These are phyloP conservation scores for Bothriochloa decipiens DNA, from an alignment of 176 grass and related monocot species.

Conservation along the genomic window DNA sequence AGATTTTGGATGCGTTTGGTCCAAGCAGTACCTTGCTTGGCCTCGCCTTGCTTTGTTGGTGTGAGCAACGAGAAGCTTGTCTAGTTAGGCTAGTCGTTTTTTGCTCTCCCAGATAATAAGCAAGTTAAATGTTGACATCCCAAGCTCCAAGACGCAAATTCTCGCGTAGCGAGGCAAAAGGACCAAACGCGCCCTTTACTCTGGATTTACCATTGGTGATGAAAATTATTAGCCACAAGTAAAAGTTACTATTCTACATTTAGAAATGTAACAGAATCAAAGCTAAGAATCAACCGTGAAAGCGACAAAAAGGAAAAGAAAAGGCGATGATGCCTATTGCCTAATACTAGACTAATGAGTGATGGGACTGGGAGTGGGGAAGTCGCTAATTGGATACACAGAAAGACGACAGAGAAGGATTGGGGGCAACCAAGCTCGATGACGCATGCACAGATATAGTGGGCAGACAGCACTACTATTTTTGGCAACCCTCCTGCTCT, in stretches of 20 bases:
- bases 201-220: too few relatives aligned
- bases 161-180: too few relatives aligned
- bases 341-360: neutral
- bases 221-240: neutral
- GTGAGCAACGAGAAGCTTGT: too few relatives aligned
- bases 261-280: neutral
- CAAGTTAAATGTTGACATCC: too few relatives aligned
- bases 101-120: too few relatives aligned
- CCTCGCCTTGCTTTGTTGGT: too few relatives aligned
- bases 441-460: neutral
- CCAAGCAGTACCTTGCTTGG: too few relatives aligned
- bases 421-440: neutral
- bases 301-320: neutral
- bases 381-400: neutral
- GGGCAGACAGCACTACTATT: conserved; percentile 18
- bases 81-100: too few relatives aligned
- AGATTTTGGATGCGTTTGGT: too few relatives aligned
- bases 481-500: neutral
- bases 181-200: too few relatives aligned
- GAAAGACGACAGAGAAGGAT: neutral
- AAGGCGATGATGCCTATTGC: neutral
- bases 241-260: too few relatives aligned
- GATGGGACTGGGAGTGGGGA: neutral
- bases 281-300: neutral
- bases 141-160: too few relatives aligned